These are phyloP conservation scores for Sanghuangporus sanghuang DNA, from an alignment of 1,284 basidiomycete genomes.

Conservation along the genomic window DNA sequence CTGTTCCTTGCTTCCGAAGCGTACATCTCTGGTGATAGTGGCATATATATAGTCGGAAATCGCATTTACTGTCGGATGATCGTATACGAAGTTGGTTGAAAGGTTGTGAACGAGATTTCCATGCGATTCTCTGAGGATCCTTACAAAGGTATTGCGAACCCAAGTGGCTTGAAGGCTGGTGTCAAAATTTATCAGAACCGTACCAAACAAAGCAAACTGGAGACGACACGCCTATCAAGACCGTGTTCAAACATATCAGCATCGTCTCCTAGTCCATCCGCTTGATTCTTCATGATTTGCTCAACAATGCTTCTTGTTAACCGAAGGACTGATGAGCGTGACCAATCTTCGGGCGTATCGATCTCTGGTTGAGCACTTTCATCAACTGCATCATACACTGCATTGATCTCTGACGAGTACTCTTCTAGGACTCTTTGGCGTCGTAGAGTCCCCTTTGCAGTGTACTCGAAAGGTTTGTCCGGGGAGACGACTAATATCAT, in stretches of 20 bases:
- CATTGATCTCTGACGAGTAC: conserved; percentile 19
- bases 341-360: conserved; percentile 16
- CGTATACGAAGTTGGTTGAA: conserved; percentile 31
- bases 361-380: conserved; percentile 15
- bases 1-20: background rate
- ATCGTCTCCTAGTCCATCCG: conserved; percentile 20
- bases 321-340: background rate
- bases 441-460: conserved; percentile 18
- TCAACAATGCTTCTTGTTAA: conserved; percentile 19
- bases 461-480: conserved; percentile 18
- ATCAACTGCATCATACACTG: conserved; percentile 17
- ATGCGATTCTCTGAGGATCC: conserved; percentile 24
- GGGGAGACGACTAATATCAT: conserved; percentile 19
- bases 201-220: background rate
- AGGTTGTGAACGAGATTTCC: conserved; percentile 18
- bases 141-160: conserved; percentile 35
- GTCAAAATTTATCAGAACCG: background rate
- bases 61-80: conserved; percentile 28
- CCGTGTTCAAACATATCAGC: conserved; percentile 38
- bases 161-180: conserved; percentile 38
- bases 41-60: conserved; percentile 25
- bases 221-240: conserved; percentile 35
- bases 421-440: conserved; percentile 11
- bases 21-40: conserved; percentile 1
- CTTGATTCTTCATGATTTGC: conserved; percentile 9